Evolutionary conservation across 768 basidiomycete genomes (phyloP), one percentile per base, ranked within the genome.

Genomic region (Phanerochaete sordida): DNA sequence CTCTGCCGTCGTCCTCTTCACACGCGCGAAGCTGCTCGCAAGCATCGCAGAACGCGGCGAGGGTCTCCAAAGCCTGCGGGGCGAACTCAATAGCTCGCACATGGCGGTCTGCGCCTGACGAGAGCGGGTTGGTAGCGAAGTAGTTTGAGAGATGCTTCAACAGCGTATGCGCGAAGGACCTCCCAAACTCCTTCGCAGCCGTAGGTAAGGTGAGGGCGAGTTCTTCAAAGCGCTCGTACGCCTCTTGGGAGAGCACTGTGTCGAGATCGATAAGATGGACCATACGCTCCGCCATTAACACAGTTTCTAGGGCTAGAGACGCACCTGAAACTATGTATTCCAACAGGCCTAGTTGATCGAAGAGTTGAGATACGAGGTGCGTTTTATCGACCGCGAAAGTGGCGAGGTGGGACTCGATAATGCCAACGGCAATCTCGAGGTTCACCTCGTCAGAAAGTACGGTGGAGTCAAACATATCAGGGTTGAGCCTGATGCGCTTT

Each of bases 341-440:
- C n/a, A 61, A 43, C 3, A 61, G 55, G 11, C 37, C 33, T 11
- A 5, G 23, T 19, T 23, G n/a, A 3, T 6, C 31, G 6, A 39
- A 15, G 1, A 61, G n/a, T 19, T 56, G n/a, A 6, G 2, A 2
- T 19, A 61, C 3, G 4, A 61, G 6, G 3, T 28, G n/a, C 4
- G 1, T 2, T 28, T 33, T 37, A 35, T 57, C 47, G 24, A 51
- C 46, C 12, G 23, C 53, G 6, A 21, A 2, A 27, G 50, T 39
- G 23, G 31, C 26, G 28, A 61, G 47, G 24, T 49, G 30, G 12
- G 13, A 27, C 19, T 61, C 55, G 47, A 61, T 46, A 27, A 45
- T 45, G 56, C 60, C n/a, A 23, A 57, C 12, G n/a, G 56, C 60
- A 43, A n/a, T 44, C 19, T 61, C 60, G 46, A 50, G 23, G 23